Percentiles rank a stretch among this genome's conserved stretches.
phyloP scores from a whole-genome alignment of 805 yeast species.

The Yamadazyma kitorensis region DNA sequence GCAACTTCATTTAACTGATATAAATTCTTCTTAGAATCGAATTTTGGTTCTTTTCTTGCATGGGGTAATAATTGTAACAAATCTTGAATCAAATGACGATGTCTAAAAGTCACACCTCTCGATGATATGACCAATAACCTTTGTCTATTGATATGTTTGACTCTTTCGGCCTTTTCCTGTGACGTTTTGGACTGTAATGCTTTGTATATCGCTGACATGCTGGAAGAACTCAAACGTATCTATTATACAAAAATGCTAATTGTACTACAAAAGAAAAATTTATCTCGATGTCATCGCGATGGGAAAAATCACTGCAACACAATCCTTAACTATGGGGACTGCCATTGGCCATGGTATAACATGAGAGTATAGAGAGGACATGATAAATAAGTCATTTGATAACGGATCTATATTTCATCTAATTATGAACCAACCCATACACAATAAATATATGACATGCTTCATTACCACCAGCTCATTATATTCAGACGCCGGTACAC shows the following conservation, averaged over 20 bases:
- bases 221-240: too few relatives aligned
- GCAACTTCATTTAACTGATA: conserved; percentile 92
- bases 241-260: neutral
- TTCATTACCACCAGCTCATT: too few relatives aligned
- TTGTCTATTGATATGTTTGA: conserved; percentile 76
- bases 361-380: neutral
- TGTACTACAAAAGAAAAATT: too few relatives aligned
- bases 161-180: conserved; percentile 31
- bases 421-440: neutral
- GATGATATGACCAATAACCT: conserved; percentile 86
- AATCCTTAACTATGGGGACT: too few relatives aligned
- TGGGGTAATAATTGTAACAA: conserved; percentile 81
- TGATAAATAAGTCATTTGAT: too few relatives aligned
- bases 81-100: conserved; percentile 89
- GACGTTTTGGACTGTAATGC: conserved; percentile 45
- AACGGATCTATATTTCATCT: too few relatives aligned
- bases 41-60: conserved; percentile 92
- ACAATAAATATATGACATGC: too few relatives aligned
- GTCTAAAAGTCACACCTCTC: conserved; percentile 92
- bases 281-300: conserved; percentile 6
- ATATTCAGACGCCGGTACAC: too few relatives aligned
- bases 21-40: conserved; percentile 88
- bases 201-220: conserved; percentile 45
- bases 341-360: neutral
- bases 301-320: too few relatives aligned